phyloP scores from a whole-genome alignment of 2,329 filamentous ascomycete genomes.

The Pyricularia sp. region DNA sequence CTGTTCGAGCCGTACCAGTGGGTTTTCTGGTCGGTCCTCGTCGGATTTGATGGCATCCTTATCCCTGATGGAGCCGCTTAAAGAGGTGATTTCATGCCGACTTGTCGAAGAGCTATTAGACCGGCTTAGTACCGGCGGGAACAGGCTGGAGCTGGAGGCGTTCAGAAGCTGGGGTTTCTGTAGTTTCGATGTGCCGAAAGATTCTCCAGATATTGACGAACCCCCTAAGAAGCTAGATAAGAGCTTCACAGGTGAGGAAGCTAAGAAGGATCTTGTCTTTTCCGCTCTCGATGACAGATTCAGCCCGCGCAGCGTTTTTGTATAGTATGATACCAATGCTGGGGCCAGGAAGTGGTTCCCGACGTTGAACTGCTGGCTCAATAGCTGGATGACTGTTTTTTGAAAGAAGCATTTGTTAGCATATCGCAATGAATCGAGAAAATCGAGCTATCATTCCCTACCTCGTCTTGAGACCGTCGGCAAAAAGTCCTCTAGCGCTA shows the following conservation, averaged over 20 bases:
- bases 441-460: constrained; percentile 28
- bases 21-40: constrained; percentile 51
- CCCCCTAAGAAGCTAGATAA: constrained; percentile 72
- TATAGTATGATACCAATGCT: constrained; percentile 67
- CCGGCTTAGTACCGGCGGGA: constrained; percentile 28
- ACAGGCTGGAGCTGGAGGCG: constrained; percentile 23
- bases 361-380: constrained; percentile 61
- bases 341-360: constrained; percentile 55
- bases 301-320: constrained; percentile 65
- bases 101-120: constrained; percentile 39
- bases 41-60: constrained; percentile 35
- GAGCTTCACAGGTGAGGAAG: constrained; percentile 83
- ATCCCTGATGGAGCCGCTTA: constrained; percentile 45
- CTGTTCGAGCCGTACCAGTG: constrained; percentile 68
- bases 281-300: constrained; percentile 52
- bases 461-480: constrained; percentile 65
- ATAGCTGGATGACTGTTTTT: constrained; percentile 56
- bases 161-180: constrained; percentile 28
- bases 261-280: constrained; percentile 60
- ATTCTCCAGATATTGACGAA: constrained; percentile 25
- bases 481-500: constrained; percentile 64
- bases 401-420: constrained; percentile 14
- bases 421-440: background rate
- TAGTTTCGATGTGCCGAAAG: constrained; percentile 15
- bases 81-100: constrained; percentile 35